A percentile compares a stretch with the other conserved stretches of the same genome.
Conservation (phyloP, 805 yeast species). For the Metschnikowia drakensbergensis region DNA sequence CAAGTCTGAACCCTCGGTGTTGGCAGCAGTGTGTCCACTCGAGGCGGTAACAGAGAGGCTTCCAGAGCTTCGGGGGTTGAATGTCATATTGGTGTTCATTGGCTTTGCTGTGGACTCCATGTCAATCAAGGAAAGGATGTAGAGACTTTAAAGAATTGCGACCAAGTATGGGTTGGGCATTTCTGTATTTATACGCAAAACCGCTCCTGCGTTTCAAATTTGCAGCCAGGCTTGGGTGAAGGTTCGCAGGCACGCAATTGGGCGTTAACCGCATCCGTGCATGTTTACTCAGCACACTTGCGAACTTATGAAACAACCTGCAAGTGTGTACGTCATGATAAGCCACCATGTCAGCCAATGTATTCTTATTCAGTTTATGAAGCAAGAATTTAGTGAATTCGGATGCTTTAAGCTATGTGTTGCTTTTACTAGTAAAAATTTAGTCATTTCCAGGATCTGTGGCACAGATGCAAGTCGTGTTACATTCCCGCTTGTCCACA, state of each 20-base stretch:
- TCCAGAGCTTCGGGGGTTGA: slow-evolving; percentile 16
- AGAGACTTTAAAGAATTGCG: background rate
- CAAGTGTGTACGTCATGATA: background rate
- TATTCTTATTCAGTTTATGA: no score
- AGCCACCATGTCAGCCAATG: background rate
- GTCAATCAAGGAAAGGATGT: background rate
- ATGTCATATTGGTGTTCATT: slow-evolving; percentile 9
- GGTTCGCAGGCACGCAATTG: slow-evolving; percentile 5
- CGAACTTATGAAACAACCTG: slow-evolving; percentile 1
- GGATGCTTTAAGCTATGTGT: no score
- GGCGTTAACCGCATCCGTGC: slow-evolving; percentile 1
- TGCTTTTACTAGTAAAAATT: no score
- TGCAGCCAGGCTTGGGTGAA: slow-evolving; percentile 12
- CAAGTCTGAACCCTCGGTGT: slow-evolving; percentile 14
- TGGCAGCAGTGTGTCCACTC: slow-evolving; percentile 14
- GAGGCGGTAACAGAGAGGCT: slow-evolving; percentile 17
- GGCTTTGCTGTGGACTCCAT: background rate
- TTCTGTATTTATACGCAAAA: slow-evolving; percentile 9
- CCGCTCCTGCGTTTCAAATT: slow-evolving; percentile 10
- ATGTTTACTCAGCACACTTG: background rate
- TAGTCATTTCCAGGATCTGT: background rate
- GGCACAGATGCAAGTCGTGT: background rate
- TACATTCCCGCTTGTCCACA: slow-evolving; percentile 1
- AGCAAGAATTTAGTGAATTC: no score
- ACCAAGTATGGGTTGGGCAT: background rate